Evolutionary conservation across 805 yeast species (phyloP), one percentile per base, ranked within the genome.

Genomic region (Candida arabinofermentans): DNA sequence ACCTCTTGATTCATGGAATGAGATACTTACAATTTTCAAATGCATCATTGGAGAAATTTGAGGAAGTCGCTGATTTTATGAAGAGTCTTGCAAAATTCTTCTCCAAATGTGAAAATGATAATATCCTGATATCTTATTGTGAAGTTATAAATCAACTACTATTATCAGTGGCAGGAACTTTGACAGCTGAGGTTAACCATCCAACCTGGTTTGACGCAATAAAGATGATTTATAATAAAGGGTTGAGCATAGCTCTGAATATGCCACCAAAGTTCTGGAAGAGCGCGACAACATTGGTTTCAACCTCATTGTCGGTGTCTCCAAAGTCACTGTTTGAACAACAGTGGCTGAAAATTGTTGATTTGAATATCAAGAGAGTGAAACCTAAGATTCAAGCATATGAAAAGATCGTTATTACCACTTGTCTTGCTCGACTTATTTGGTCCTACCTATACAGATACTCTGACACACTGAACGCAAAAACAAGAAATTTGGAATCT

Each of bases 161-260:
- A 2, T 65, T 88, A 31, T 95, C 97, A 0, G 61, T 93, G 19
- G 95, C 97, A 0, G 91, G 87, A 8, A 71, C 80, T 1, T 71
- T 90, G 24, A 87, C 96, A 0, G 98, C 96, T 0, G 99, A 93
- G 58, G 90, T 88, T 0, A 91, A 93, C 55, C 96, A 91, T 59
- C 99, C 99, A 3, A 79, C 84, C 1, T 93, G 99, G 99, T 81
- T 83, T 0, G 86, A 80, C 31, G 93, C 96, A 0, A 76, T 88
- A 40, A 74, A 75, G 18, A 65, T 70, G 16, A 77, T 91, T 12
- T 81, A 75, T 58, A 62, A 69, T 13, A 76, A 72, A 42, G 44
- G 59, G 74, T 13, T 72, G 70, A 31, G 61, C 58, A 42, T 74
- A 66, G 37, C 70, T 74, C 66, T 72, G 63, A 42, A 53, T 55